Percentiles rank a stretch among this genome's conserved stretches.
Evolutionary conservation across 768 basidiomycete species (phyloP).

Genomic region (Russula olivacea): DNA sequence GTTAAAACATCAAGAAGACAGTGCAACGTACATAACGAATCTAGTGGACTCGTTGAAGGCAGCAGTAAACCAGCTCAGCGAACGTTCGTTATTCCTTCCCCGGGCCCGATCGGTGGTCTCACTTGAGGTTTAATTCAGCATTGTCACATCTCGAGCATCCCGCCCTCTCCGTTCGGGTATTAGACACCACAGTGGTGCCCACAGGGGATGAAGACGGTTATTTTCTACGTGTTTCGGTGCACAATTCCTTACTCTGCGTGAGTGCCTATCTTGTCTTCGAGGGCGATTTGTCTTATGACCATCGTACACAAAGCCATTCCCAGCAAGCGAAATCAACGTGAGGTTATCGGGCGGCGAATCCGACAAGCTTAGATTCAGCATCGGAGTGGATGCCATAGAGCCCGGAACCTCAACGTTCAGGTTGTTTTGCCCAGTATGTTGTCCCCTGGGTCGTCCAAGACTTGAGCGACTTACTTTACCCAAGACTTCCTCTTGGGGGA

Average conservation of each 20-base stretch:
- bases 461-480: not conserved
- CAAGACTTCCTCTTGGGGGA: constrained; percentile 52
- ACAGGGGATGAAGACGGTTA: constrained; percentile 64
- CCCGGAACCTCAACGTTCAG: constrained; percentile 55
- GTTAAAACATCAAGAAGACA: constrained; percentile 48
- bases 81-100: constrained; percentile 37
- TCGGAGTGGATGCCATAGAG: constrained; percentile 38
- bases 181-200: constrained; percentile 39
- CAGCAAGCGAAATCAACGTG: constrained; percentile 56
- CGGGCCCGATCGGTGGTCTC: not conserved
- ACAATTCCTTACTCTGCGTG: constrained; percentile 73
- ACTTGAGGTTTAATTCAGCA: constrained; percentile 40
- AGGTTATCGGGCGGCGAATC: constrained; percentile 57
- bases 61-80: constrained; percentile 47
- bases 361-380: constrained; percentile 53
- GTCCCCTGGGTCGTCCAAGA: not conserved
- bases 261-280: constrained; percentile 29
- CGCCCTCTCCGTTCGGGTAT: constrained; percentile 49
- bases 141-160: constrained; percentile 65
- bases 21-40: constrained; percentile 44
- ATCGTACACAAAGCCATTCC: constrained; percentile 32
- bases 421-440: constrained; percentile 68
- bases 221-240: constrained; percentile 51
- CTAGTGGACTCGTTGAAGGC: constrained; percentile 46
- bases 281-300: constrained; percentile 36